Percentiles rank a stretch among this genome's conserved stretches.
Conservation (phyloP, 306 rosid genomes). For the Vigna mungo region DNA sequence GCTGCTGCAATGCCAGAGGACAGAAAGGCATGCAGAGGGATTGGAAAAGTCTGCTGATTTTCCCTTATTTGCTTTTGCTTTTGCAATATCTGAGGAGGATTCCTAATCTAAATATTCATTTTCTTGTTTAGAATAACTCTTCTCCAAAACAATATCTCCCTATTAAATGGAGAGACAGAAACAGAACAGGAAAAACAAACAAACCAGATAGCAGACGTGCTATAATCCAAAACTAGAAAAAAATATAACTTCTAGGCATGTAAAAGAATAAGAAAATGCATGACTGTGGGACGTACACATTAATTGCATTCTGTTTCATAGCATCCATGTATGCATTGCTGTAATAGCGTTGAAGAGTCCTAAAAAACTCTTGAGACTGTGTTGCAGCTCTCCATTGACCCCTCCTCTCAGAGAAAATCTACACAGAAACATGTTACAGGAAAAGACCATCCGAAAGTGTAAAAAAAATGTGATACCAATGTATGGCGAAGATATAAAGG, state of each 20-base stretch:
- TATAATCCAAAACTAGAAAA: conserved; percentile 25
- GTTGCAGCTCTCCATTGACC: conserved; percentile 99
- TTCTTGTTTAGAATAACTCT: background rate
- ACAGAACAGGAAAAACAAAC: conserved; percentile 13
- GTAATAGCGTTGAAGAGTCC: conserved; percentile 93
- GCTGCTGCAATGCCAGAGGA: conserved; percentile 19
- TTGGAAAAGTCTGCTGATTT: conserved; percentile 16
- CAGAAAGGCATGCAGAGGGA: conserved; percentile 27
- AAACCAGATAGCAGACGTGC: conserved; percentile 7
- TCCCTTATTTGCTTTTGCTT: background rate
- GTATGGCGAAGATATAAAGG: conserved; percentile 12
- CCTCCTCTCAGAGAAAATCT: conserved; percentile 95
- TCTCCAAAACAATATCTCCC: conserved; percentile 20
- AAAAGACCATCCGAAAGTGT: conserved; percentile 22
- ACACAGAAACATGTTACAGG: conserved; percentile 34
- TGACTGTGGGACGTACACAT: conserved; percentile 61
- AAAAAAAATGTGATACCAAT: conserved; percentile 13
- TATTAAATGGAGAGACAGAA: conserved; percentile 25
- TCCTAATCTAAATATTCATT: conserved; percentile 21
- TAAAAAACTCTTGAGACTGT: conserved; percentile 92
- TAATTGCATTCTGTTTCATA: conserved; percentile 88
- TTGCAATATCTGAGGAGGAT: conserved; percentile 36
- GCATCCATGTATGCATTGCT: conserved; percentile 89
- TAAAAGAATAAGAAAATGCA: conserved; percentile 16
- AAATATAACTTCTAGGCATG: conserved; percentile 29